Conservation (phyloP, 2,329 filamentous ascomycete species). For the Dothideomycetidae sp. region DNA sequence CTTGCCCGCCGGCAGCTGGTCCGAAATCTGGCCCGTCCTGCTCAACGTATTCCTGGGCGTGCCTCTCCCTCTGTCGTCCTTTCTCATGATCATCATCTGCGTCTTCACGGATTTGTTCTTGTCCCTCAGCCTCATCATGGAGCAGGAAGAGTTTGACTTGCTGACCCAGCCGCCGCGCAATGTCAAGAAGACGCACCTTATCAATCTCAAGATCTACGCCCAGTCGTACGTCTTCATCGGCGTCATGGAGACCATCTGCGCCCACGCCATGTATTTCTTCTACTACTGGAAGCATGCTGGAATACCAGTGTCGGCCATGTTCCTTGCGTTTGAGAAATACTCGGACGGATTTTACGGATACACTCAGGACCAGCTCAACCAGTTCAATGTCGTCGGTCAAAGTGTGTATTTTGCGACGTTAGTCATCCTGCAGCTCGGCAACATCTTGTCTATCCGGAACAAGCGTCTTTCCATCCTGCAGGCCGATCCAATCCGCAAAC, state of each 20-base stretch:
- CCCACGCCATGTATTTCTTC: constrained; percentile 41
- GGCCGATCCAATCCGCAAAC: constrained; percentile 32
- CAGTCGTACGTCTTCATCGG: constrained; percentile 41
- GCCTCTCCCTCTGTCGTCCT: constrained; percentile 36
- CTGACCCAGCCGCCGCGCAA: constrained; percentile 38
- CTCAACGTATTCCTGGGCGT: constrained; percentile 44
- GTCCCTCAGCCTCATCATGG: constrained; percentile 39
- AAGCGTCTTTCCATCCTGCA: constrained; percentile 39
- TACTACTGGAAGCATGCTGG: constrained; percentile 37
- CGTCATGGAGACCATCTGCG: constrained; percentile 36
- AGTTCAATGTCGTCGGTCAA: constrained; percentile 38
- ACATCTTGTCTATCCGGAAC: constrained; percentile 38
- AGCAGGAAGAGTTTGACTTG: constrained; percentile 41
- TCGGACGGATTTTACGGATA: constrained; percentile 37
- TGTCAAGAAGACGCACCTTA: constrained; percentile 37
- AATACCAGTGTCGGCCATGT: constrained; percentile 34
- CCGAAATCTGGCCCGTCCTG: constrained; percentile 44
- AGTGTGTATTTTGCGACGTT: constrained; percentile 42
- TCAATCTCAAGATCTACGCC: constrained; percentile 37
- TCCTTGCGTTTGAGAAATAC: constrained; percentile 38
- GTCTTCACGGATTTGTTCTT: constrained; percentile 42
- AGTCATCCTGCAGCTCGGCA: constrained; percentile 41
- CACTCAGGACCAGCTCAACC: constrained; percentile 29
- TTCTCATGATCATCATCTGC: constrained; percentile 46
- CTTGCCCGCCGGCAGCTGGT: constrained; percentile 40